Evolutionary conservation across 2,329 filamentous ascomycete species (phyloP).

Genomic region (Fusarium sp.): DNA sequence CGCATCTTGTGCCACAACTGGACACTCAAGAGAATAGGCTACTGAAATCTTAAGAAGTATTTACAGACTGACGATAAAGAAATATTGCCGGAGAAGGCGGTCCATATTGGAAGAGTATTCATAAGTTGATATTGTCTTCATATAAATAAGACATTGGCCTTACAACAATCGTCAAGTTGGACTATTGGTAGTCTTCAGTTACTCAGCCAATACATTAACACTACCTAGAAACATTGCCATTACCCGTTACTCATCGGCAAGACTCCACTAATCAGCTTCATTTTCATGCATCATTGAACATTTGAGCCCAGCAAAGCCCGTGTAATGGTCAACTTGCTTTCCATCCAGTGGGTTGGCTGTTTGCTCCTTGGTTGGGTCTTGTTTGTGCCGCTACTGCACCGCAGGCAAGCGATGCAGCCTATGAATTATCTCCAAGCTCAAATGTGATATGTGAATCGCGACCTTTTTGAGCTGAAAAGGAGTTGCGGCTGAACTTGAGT

Average conservation of each 20-base stretch:
- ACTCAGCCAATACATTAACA: neutral
- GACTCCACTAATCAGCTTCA: neutral
- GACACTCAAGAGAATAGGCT: slow-evolving; percentile 11
- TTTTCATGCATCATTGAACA: too few relatives aligned
- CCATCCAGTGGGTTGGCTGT: neutral
- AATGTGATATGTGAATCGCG: too few relatives aligned
- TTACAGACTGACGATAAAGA: neutral
- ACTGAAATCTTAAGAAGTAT: neutral
- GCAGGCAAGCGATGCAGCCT: neutral
- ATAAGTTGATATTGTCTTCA: neutral
- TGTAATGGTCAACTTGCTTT: neutral
- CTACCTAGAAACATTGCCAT: neutral
- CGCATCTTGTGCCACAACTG: neutral
- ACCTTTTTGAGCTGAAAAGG: too few relatives aligned
- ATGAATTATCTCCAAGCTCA: too few relatives aligned
- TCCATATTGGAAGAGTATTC: neutral
- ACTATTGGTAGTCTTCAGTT: neutral
- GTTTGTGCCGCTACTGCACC: neutral
- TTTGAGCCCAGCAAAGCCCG: neutral
- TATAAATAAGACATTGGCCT: neutral
- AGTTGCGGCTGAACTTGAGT: too few relatives aligned
- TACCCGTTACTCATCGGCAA: neutral
- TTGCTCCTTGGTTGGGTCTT: neutral
- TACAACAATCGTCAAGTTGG: neutral
- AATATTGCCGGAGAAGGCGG: neutral